Conservation (phyloP, 148 eudicot species). For the Chenopodium berlandieri region DNA sequence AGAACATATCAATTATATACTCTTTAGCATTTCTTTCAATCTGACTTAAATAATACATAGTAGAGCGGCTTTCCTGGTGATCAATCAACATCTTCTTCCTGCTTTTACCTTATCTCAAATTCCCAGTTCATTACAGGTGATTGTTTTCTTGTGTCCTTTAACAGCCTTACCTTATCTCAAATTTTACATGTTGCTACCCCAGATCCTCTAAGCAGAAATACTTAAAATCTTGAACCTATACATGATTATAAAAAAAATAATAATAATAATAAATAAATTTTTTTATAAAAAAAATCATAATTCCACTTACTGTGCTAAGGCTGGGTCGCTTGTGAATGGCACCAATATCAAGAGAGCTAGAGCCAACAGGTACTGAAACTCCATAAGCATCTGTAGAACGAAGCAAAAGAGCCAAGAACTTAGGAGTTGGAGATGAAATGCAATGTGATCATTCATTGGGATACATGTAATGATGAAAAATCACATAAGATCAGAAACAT, state of each 20-base stretch:
- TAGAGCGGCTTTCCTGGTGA: no score
- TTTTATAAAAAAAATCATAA: background rate
- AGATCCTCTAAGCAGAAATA: background rate
- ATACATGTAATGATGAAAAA: background rate
- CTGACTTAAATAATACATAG: background rate
- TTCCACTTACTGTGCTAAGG: constrained; percentile 43
- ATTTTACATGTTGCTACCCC: background rate
- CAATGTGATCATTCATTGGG: background rate
- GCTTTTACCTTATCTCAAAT: no score
- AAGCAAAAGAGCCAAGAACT: constrained; percentile 9
- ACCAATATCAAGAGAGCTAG: constrained; percentile 36
- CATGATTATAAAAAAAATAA: background rate
- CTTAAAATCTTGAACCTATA: background rate
- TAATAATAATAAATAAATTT: no score
- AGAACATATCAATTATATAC: background rate
- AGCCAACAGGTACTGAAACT: constrained; percentile 32
- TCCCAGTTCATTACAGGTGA: background rate
- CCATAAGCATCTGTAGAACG: constrained; percentile 37
- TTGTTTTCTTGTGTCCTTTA: background rate
- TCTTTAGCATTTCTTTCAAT: background rate
- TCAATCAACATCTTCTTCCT: no score
- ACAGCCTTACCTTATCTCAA: background rate
- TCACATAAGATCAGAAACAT: constrained; percentile 11
- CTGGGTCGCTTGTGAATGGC: constrained; percentile 36
- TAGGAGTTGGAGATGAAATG: constrained; percentile 6